Evolutionary conservation across 2,329 filamentous ascomycete genomes (phyloP).

Genomic region (Teratosphaeria viscida): DNA sequence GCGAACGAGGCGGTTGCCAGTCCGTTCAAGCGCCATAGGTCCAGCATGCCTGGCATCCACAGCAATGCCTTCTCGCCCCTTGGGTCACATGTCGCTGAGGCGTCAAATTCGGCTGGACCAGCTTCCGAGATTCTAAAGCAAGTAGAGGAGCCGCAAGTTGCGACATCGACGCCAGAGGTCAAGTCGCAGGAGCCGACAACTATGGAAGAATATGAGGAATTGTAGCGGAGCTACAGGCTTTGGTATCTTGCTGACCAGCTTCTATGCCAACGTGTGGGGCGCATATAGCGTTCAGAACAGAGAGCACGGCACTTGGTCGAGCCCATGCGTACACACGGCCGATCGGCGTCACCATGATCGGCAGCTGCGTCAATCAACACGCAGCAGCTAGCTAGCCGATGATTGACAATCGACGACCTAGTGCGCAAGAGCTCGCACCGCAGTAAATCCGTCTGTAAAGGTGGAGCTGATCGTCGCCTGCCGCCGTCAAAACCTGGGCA

Average conservation of each 20-base stretch:
- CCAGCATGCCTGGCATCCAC: constrained; percentile 41
- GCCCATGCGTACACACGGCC: neutral
- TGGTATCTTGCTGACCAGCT: neutral
- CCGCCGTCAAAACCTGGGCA: too few species aligned
- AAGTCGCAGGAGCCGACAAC: constrained; percentile 8
- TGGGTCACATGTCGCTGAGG: constrained; percentile 11
- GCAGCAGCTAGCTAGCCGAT: too few species aligned
- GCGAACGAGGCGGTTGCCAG: constrained; percentile 51
- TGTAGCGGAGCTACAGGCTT: constrained; percentile 21
- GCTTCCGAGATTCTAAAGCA: constrained; percentile 9
- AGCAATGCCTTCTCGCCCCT: constrained; percentile 12
- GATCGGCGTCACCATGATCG: too few species aligned
- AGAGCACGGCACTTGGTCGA: neutral
- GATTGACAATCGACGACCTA: neutral
- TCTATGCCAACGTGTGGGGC: neutral
- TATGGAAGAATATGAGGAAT: constrained; percentile 35
- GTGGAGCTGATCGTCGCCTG: too few species aligned
- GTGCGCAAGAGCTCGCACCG: neutral
- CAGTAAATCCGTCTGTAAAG: too few species aligned
- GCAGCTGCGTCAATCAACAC: too few species aligned
- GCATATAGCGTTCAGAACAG: neutral
- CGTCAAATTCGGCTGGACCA: constrained; percentile 5
- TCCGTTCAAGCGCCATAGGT: constrained; percentile 65
- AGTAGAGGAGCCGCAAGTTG: constrained; percentile 24
- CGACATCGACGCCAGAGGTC: constrained; percentile 20